Conservation (phyloP, 2,329 filamentous ascomycete species). For the Dactylellina haptotyla region DNA sequence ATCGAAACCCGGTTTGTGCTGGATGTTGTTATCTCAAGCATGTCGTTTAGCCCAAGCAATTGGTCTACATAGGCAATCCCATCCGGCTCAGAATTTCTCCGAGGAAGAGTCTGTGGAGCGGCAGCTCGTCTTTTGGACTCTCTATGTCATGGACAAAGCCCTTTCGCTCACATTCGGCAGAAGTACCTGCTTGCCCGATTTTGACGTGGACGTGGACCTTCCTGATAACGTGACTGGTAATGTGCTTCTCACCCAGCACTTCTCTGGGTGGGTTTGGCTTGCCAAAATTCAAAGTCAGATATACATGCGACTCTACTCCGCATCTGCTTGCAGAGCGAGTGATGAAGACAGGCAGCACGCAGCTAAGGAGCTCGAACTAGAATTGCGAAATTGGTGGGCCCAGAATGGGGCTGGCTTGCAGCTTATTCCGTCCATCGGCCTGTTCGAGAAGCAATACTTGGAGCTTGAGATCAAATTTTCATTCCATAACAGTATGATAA, state of each 20-base stretch:
- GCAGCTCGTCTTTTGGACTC: constrained; percentile 68
- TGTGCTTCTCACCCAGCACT: constrained; percentile 64
- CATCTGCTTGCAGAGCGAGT: constrained; percentile 62
- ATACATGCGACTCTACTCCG: constrained; percentile 70
- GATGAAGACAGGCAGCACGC: constrained; percentile 61
- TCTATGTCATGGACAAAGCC: constrained; percentile 70
- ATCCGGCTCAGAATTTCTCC: constrained; percentile 60
- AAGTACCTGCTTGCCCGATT: constrained; percentile 69
- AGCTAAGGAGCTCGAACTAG: constrained; percentile 58
- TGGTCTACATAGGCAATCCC: constrained; percentile 68
- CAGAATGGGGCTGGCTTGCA: constrained; percentile 54
- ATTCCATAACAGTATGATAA: constrained; percentile 52
- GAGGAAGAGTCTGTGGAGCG: constrained; percentile 56
- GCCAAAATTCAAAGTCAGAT: constrained; percentile 70
- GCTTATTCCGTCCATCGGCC: constrained; percentile 40
- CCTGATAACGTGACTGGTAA: constrained; percentile 60
- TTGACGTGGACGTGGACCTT: constrained; percentile 68
- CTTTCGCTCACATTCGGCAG: constrained; percentile 71
- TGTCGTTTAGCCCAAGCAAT: constrained; percentile 71
- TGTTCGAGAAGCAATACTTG: constrained; percentile 59
- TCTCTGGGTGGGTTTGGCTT: constrained; percentile 68
- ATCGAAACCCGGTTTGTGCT: constrained; percentile 72
- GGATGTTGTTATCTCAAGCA: constrained; percentile 71
- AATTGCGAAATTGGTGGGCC: constrained; percentile 57
- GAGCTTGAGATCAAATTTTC: constrained; percentile 58